Conservation (phyloP, 2,329 filamentous ascomycete species). For the Ophiocordyceps camponoti-floridani region DNA sequence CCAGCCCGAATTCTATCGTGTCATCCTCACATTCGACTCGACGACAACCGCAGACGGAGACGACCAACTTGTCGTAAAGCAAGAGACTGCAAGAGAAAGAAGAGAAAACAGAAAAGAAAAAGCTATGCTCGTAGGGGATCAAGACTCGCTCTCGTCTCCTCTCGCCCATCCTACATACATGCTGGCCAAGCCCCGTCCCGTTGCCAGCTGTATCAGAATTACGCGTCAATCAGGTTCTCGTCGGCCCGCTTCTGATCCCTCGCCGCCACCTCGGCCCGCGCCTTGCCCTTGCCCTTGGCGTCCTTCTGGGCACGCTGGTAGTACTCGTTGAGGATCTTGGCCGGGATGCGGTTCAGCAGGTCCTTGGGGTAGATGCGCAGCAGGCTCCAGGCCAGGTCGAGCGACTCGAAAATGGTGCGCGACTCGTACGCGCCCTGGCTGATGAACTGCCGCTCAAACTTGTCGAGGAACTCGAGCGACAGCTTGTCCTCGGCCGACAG, state of each 20-base stretch:
- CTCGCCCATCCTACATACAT: neutral
- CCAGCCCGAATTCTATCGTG: no score
- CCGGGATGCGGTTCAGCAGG: conserved; percentile 83
- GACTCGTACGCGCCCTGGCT: conserved; percentile 83
- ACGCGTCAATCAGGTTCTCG: conserved; percentile 45
- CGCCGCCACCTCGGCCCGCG: conserved; percentile 22
- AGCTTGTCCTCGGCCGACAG: conserved; percentile 92
- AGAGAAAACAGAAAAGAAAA: no score
- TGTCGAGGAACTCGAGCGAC: conserved; percentile 93
- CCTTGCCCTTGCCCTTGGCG: conserved; percentile 44
- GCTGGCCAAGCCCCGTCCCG: no score
- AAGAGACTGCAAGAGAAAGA: no score
- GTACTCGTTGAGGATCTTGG: conserved; percentile 68
- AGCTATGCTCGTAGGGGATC: no score
- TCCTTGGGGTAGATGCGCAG: conserved; percentile 97
- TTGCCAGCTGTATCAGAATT: no score
- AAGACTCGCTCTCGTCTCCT: no score
- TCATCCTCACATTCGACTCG: neutral
- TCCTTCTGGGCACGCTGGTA: conserved; percentile 52
- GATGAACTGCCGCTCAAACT: conserved; percentile 95
- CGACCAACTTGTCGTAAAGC: no score
- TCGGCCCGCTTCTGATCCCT: conserved; percentile 26
- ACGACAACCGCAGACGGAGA: no score
- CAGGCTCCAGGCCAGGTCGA: conserved; percentile 92
- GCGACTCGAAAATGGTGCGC: conserved; percentile 77